Base-by-base conservation (phyloP, 2,329 filamentous ascomycete species). In the Sclerotinia spermophila region DNA sequence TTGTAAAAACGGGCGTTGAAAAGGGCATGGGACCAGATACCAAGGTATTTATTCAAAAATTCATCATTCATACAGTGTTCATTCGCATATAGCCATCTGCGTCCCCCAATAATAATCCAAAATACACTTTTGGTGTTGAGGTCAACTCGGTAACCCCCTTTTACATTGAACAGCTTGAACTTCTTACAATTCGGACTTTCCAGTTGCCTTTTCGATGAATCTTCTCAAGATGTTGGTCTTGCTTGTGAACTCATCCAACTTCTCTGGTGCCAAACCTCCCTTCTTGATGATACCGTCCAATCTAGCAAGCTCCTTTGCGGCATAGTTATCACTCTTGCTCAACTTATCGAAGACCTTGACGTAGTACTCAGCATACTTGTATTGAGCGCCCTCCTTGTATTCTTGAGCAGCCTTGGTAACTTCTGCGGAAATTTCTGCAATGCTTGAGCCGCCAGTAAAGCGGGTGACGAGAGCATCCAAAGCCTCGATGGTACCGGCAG, bases 351-450 rank as follows among this genome's bases (percentile, higher is more conserved):
- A 91, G 69, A 97, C 94, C 80, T 92, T 93, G 80, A 96, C 85
- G 82, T 99, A 98, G 87, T 99, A 99, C 82, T 94, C 87, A 61
- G 93, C 93, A 79, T 95, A 97, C 84, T 92, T 93, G 81, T 90
- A 82, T 81, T 88, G 84, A 19, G 83, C 84, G 73, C 83, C 80
- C 68, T 87, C 89, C 82, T 90, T 87, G 67, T 96, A 81, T 67
- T 82, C 84, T 76, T 86, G 86, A 33, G 90, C 90, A 72, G 89
- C 87, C 83, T 91, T 90, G 84, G 91, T 90, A 68, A 92, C 85
- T 82, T 96, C 91, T 58, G 85, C 85, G 45, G 88, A 85, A 33
- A 93, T 87, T 74, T 90, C 88, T 59, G 87, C 84, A 69, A 92
- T 82, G 66, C 78, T 78, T 72, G 83, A 83, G 65, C 84, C 82